Evolutionary conservation across 352 stramenopile genomes (phyloP).

Genomic region (Phytophthora podocarpi): DNA sequence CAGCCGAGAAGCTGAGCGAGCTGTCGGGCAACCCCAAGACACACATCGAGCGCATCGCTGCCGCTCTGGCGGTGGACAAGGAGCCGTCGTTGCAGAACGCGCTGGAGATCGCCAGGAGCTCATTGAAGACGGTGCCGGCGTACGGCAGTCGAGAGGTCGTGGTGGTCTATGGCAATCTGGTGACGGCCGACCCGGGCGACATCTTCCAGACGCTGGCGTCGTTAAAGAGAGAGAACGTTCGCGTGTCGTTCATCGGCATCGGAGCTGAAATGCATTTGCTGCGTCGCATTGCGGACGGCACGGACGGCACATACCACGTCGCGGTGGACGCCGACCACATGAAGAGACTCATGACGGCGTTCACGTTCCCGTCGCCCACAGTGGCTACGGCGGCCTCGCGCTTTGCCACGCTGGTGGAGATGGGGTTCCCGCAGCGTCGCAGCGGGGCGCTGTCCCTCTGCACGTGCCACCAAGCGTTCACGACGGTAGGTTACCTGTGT

Average conservation of each 20-base stretch:
- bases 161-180: constrained; percentile 94
- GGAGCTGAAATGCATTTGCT: constrained; percentile 94
- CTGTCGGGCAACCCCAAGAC: constrained; percentile 89
- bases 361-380: constrained; percentile 94
- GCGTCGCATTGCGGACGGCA: constrained; percentile 89
- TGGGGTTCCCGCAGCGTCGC: constrained; percentile 83
- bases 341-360: constrained; percentile 91
- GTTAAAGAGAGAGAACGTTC: constrained; percentile 91
- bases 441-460: constrained; percentile 82
- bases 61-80: constrained; percentile 70
- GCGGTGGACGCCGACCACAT: constrained; percentile 94
- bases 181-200: constrained; percentile 96
- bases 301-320: constrained; percentile 94
- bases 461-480: constrained; percentile 87
- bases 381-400: constrained; percentile 67
- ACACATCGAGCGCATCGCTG: constrained; percentile 84
- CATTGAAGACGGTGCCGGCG: constrained; percentile 91
- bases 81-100: constrained; percentile 93
- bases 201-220: constrained; percentile 94
- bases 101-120: constrained; percentile 87
- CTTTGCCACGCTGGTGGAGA: constrained; percentile 84
- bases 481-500: constrained; percentile 93
- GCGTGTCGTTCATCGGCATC: constrained; percentile 94
- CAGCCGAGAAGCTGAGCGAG: constrained; percentile 91
- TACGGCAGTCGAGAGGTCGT: constrained; percentile 93